Evolutionary conservation across 306 rosid genomes (phyloP), one percentile per base, ranked within the genome.

Genomic region (Notholithocarpus densiflorus): DNA sequence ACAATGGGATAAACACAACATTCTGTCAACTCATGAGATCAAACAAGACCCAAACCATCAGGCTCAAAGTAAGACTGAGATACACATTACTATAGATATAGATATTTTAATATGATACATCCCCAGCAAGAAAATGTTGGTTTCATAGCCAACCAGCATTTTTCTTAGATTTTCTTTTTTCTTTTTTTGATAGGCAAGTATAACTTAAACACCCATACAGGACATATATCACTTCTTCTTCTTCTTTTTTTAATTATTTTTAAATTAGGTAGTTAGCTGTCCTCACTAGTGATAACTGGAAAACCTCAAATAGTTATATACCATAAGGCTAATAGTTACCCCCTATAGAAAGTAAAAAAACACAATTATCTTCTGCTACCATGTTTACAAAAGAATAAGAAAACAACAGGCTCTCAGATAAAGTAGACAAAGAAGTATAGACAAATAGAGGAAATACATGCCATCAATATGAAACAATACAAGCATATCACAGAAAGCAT

Each of bases 381-480:
- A 64, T 17, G 71, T 18, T 64, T 64, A n/a, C 19, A 64, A 64
- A 27, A 0, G 2, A 27, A 27, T 19, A 21, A 23, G 29, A 60
- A 64, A 51, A 53, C 77, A 81, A 59, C 71, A 26, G 74, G 57
- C 79, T 59, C 69, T 66, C 48, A 66, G 48, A 74, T 59, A 74
- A 13, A 72, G 55, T 40, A 52, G 26, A 53, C 54, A 74, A 27
- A 12, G 70, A 75, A 71, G n/a, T 17, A 14, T 14, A 27, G 40
- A 62, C 37, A 62, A 27, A 62, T 27, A 13, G 1, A 26, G 10
- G 27, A 31, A 1, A 53, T 2, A 23, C 34, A 65, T 51, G 69
- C 32, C 32, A 18, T 56, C 14, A 73, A 53, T 29, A 65, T 19
- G 43, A 56, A 68, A 12, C 74, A 74, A 27, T 54, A 70, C 37